phyloP scores from a whole-genome alignment of 2,329 filamentous ascomycete species.

The Endoconidiophora laricicola region DNA sequence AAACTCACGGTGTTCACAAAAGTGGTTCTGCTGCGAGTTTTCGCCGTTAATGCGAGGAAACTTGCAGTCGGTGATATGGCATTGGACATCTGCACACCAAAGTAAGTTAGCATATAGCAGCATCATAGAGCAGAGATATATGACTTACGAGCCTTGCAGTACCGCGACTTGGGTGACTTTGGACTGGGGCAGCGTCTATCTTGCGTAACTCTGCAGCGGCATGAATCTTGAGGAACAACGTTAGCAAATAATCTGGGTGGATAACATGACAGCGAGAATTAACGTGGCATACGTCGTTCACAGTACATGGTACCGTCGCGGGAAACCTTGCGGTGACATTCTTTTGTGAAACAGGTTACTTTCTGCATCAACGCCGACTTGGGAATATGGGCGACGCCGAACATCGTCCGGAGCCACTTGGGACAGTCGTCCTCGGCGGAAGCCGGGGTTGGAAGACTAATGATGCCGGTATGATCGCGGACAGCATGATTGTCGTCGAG shows the following conservation, averaged over 20 bases:
- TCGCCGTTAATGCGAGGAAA: constrained; percentile 1
- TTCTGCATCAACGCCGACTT: constrained; percentile 2
- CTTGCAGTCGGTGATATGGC: background rate
- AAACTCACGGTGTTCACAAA: constrained; percentile 8
- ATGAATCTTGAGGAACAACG: background rate
- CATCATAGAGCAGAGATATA: background rate
- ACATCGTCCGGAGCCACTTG: constrained; percentile 5
- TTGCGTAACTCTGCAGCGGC: background rate
- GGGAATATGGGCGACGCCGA: constrained; percentile 6
- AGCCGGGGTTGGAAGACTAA: background rate
- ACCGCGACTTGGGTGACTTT: background rate
- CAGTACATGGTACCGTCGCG: constrained; percentile 3
- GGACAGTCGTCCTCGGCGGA: too few species aligned
- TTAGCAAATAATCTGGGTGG: background rate
- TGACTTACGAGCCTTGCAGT: constrained; percentile 3
- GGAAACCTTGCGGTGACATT: background rate
- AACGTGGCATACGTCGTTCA: background rate
- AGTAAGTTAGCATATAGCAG: background rate
- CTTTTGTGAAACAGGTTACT: constrained; percentile 6
- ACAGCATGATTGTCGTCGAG: background rate
- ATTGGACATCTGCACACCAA: background rate
- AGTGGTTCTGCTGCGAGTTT: background rate
- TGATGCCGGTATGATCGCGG: background rate
- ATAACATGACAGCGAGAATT: background rate
- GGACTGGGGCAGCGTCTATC: background rate